Conservation (phyloP, 2,329 filamentous ascomycete species). For the Xylariaceae sp. region DNA sequence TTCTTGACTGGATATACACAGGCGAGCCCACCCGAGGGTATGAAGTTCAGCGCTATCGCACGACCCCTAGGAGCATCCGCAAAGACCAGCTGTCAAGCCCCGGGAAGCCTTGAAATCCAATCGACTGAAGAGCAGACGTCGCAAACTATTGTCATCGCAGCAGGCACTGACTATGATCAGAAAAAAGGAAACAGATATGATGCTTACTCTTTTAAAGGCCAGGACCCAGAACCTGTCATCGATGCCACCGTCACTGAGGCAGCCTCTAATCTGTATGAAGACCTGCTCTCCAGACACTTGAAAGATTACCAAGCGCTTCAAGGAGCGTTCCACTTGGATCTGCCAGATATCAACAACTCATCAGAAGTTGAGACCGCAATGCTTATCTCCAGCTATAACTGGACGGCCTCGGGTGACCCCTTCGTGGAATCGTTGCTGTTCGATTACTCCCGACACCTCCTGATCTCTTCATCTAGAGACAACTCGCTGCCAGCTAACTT, state of each 20-base stretch:
- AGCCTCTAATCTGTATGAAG: conserved; percentile 29
- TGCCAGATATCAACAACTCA: conserved; percentile 42
- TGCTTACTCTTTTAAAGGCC: conserved; percentile 45
- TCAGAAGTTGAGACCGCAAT: conserved; percentile 34
- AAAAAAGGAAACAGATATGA: conserved; percentile 41
- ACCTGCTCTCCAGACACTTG: conserved; percentile 35
- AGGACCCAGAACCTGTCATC: conserved; percentile 39
- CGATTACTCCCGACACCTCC: conserved; percentile 48
- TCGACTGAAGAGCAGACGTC: conserved; percentile 22
- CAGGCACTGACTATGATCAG: conserved; percentile 46
- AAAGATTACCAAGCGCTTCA: conserved; percentile 39
- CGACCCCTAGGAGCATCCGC: conserved; percentile 1
- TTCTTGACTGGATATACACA: conserved; percentile 15
- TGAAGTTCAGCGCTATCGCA: conserved; percentile 16
- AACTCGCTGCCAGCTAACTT: conserved; percentile 52
- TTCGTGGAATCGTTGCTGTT: conserved; percentile 50
- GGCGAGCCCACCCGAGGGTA: conserved; percentile 9
- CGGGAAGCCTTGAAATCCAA: conserved; percentile 27
- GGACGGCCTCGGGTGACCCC: conserved; percentile 39
- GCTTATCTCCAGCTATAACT: conserved; percentile 32
- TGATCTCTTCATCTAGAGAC: conserved; percentile 49
- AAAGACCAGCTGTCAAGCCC: conserved; percentile 13
- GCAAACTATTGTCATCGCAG: conserved; percentile 40
- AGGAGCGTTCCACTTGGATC: conserved; percentile 37
- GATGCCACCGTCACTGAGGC: conserved; percentile 33